phyloP scores from a whole-genome alignment of 129 eudicot species.

The Cynara cardunculus region DNA sequence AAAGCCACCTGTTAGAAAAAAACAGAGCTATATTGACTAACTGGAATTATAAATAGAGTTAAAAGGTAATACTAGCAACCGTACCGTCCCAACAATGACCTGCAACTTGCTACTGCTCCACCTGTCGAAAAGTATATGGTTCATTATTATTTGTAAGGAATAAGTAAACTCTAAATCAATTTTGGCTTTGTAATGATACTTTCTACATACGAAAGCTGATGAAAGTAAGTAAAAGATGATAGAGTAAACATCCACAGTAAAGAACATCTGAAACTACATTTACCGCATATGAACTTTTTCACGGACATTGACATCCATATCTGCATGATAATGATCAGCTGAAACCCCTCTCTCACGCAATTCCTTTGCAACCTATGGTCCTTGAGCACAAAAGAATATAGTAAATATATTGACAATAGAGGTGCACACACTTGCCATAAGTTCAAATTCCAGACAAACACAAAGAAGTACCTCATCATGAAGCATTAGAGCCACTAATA shows the following conservation, averaged over 20 bases:
- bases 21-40: not conserved
- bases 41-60: not conserved
- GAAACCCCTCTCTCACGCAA: slow-evolving; percentile 77
- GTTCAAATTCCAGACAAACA: not conserved
- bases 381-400: slow-evolving; percentile 18
- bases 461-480: not conserved
- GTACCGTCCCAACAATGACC: slow-evolving; percentile 97
- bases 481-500: not conserved
- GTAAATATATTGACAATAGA: slow-evolving; percentile 21
- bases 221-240: not conserved
- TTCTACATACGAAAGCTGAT: not conserved
- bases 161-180: not conserved
- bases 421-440: not conserved
- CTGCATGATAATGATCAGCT: slow-evolving; percentile 95
- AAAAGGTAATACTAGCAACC: slow-evolving; percentile 8
- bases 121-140: slow-evolving; percentile 30
- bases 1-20: slow-evolving; percentile 75
- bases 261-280: slow-evolving; percentile 3
- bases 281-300: slow-evolving; percentile 86
- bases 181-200: not conserved
- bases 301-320: slow-evolving; percentile 89
- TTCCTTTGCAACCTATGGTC: slow-evolving; percentile 85
- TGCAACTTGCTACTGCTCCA: slow-evolving; percentile 95
- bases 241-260: not conserved
- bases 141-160: not conserved